These are phyloP conservation scores for Nitzschia sp. DNA, from an alignment of 108 stramenopile genomes.

Conservation along the genomic window DNA sequence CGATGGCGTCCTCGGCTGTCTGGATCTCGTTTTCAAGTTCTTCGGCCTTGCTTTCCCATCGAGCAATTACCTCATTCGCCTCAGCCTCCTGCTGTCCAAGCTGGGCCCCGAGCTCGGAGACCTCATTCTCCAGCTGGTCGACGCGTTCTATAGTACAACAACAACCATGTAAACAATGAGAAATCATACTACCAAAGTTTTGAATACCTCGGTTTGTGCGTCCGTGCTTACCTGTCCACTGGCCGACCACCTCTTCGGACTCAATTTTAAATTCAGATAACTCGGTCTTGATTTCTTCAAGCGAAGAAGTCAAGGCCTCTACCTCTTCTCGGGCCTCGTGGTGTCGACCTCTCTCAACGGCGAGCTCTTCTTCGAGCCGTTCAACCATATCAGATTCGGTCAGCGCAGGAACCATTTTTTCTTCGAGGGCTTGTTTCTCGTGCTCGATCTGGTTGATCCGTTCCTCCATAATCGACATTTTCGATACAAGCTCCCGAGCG, in stretches of 20 bases:
- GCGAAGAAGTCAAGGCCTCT: neutral
- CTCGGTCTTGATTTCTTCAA: neutral
- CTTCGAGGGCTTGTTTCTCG: neutral
- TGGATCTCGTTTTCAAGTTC: slow-evolving; percentile 50
- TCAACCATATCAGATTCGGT: neutral
- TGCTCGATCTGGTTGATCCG: neutral
- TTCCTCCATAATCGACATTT: neutral
- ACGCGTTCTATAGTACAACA: no score
- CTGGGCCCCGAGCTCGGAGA: slow-evolving; percentile 25
- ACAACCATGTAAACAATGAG: no score
- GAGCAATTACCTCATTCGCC: slow-evolving; percentile 60
- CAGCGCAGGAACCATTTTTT: no score
- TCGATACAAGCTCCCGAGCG: neutral
- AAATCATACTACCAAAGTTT: no score
- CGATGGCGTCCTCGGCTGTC: slow-evolving; percentile 10
- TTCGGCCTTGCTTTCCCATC: slow-evolving; percentile 59
- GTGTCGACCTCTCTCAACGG: neutral
- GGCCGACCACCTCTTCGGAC: slow-evolving; percentile 51
- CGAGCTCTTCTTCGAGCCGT: slow-evolving; percentile 4
- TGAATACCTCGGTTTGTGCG: no score
- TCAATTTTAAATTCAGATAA: slow-evolving; percentile 43
- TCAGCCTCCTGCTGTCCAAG: slow-evolving; percentile 44
- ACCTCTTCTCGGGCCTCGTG: slow-evolving; percentile 5
- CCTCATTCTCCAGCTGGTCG: neutral
- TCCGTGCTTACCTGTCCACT: slow-evolving; percentile 71